Conservation (phyloP, 2,329 filamentous ascomycete genomes). For the Alternaria ethzedia region DNA sequence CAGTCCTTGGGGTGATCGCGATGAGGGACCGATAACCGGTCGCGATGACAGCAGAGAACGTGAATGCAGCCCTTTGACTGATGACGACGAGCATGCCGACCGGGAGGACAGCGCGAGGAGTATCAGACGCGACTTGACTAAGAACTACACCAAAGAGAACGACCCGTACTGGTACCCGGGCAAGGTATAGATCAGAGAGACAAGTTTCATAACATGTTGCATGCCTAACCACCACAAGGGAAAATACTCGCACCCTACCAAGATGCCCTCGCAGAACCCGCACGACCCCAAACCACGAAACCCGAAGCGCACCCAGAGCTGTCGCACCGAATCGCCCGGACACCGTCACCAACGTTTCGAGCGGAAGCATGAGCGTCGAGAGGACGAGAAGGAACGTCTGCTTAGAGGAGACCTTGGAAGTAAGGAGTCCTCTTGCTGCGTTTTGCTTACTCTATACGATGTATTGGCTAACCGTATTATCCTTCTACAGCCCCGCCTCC, state of each 20-base stretch:
- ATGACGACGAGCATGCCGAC: not conserved
- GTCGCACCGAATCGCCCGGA: not conserved
- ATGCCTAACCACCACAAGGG: not conserved
- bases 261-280: not conserved
- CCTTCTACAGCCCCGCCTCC: not conserved
- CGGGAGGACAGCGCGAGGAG: not conserved
- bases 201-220: not conserved
- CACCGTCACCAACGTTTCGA: not conserved
- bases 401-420: not conserved
- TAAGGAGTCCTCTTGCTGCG: not conserved
- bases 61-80: not conserved
- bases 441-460: not conserved
- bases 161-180: not conserved
- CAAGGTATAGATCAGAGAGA: not conserved
- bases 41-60: not conserved
- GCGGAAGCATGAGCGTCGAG: slow-evolving; percentile 1
- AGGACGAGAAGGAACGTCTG: slow-evolving; percentile 1
- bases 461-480: not conserved
- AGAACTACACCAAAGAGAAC: not conserved
- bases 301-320: not conserved
- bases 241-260: not conserved
- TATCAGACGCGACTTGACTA: not conserved
- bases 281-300: not conserved
- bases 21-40: not conserved
- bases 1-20: not conserved